Conservation (phyloP, 139 green algal genomes). For the Penium margaritaceum region DNA sequence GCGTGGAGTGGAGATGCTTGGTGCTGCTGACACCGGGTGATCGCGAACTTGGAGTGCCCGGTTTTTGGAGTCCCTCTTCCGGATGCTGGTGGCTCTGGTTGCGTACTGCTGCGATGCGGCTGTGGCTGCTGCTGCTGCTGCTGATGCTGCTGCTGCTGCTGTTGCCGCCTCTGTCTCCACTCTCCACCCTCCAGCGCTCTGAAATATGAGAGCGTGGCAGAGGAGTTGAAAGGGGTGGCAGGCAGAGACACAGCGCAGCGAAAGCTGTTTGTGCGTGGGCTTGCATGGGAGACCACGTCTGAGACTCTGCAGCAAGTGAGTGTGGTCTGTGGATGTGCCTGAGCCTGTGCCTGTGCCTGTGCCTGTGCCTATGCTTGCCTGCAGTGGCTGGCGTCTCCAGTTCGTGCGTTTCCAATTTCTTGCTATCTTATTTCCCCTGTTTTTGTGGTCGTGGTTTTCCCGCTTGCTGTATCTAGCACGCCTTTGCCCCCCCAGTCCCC, state of each 20-base stretch:
- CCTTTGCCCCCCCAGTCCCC: not conserved
- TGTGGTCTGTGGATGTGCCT: not conserved
- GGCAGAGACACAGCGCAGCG: slow-evolving; percentile 43
- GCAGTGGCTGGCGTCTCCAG: not conserved
- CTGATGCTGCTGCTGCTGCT: too few species aligned
- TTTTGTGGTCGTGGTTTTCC: not conserved
- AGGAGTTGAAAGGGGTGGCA: slow-evolving; percentile 30
- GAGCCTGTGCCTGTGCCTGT: not conserved
- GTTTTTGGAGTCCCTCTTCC: too few species aligned
- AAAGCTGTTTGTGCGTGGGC: slow-evolving; percentile 45
- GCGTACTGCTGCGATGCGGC: too few species aligned
- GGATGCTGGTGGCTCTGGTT: too few species aligned
- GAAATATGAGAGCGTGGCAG: slow-evolving; percentile 22
- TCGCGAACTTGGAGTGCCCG: too few species aligned
- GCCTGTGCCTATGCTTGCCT: not conserved
- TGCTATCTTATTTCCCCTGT: not conserved
- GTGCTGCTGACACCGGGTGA: too few species aligned
- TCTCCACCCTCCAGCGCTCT: too few species aligned
- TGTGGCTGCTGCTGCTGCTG: too few species aligned
- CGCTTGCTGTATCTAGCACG: not conserved
- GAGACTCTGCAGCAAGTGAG: slow-evolving; percentile 33
- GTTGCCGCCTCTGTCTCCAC: too few species aligned
- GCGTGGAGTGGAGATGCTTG: too few species aligned
- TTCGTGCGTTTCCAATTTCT: not conserved
- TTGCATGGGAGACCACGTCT: slow-evolving; percentile 42